Evolutionary conservation across 1,284 basidiomycete species (phyloP).

Genomic region (Trichosporon coremiiforme): DNA sequence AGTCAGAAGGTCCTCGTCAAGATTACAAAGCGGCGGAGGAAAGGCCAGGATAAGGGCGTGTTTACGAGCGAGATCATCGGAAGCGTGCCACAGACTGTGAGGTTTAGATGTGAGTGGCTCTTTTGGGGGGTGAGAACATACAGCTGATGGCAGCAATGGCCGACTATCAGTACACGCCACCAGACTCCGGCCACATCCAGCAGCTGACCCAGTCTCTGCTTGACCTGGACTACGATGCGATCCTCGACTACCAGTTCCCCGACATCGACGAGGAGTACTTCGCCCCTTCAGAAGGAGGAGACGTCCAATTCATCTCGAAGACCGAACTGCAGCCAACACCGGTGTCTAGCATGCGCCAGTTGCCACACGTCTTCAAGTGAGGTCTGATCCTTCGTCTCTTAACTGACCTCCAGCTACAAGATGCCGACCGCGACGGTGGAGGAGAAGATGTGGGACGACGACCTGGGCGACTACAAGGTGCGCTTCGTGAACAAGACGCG

Average conservation of each 20-base stretch:
- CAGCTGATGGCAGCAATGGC: constrained; percentile 69
- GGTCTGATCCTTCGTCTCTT: neutral
- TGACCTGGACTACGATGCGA: constrained; percentile 73
- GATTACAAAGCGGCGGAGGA: constrained; percentile 63
- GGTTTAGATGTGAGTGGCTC: constrained; percentile 76
- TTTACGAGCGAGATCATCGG: constrained; percentile 79
- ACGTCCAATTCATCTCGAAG: constrained; percentile 36
- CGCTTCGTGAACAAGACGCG: constrained; percentile 45
- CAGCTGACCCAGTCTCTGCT: constrained; percentile 72
- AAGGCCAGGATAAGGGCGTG: constrained; percentile 64
- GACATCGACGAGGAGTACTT: constrained; percentile 67
- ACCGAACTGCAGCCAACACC: constrained; percentile 51
- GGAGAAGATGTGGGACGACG: constrained; percentile 43
- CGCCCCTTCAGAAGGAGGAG: constrained; percentile 33
- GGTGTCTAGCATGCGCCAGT: constrained; percentile 37
- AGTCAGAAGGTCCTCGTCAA: constrained; percentile 80
- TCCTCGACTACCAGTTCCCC: constrained; percentile 68
- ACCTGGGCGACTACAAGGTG: constrained; percentile 37
- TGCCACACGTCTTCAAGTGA: constrained; percentile 43
- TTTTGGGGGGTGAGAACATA: neutral
- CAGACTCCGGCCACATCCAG: constrained; percentile 68
- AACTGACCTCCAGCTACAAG: constrained; percentile 35
- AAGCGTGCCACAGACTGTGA: constrained; percentile 73
- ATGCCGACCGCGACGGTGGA: constrained; percentile 32
- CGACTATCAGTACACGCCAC: constrained; percentile 83